Evolutionary conservation across 768 basidiomycete genomes (phyloP).

Genomic region (Serendipita sp.): DNA sequence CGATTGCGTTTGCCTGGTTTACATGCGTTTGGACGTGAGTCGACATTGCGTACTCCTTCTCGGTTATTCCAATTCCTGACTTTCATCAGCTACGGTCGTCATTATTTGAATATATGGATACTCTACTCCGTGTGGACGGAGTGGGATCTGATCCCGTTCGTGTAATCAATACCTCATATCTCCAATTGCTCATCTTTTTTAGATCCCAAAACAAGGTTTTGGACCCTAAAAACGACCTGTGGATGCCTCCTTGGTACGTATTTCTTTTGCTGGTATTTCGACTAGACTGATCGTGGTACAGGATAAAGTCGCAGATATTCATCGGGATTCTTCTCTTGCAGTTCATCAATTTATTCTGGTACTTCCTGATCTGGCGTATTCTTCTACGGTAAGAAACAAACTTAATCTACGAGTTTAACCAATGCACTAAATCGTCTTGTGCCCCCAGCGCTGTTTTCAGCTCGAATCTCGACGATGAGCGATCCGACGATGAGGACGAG

Average conservation of each 20-base stretch:
- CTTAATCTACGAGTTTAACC: neutral
- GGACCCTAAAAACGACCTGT: conserved; percentile 46
- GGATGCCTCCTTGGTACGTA: conserved; percentile 44
- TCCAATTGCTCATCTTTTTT: neutral
- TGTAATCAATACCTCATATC: conserved; percentile 13
- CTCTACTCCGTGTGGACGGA: conserved; percentile 79
- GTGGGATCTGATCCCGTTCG: conserved; percentile 59
- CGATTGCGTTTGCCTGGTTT: conserved; percentile 48
- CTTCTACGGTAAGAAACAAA: conserved; percentile 42
- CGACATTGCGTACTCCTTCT: too few relatives aligned
- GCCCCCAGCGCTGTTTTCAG: conserved; percentile 36
- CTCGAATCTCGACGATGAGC: conserved; percentile 41
- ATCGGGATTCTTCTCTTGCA: conserved; percentile 59
- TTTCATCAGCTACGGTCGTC: conserved; percentile 68
- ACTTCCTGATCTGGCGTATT: conserved; percentile 67
- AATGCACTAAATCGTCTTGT: neutral
- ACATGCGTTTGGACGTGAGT: conserved; percentile 69
- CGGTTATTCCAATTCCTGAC: neutral
- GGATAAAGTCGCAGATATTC: conserved; percentile 73
- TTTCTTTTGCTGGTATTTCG: neutral
- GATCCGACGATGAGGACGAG: conserved; percentile 49
- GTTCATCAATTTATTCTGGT: conserved; percentile 86
- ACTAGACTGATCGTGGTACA: conserved; percentile 7
- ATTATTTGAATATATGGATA: conserved; percentile 75
- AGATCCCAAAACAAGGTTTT: conserved; percentile 44